phyloP scores from a whole-genome alignment of 2,329 filamentous ascomycete genomes.

The Exserohilum turcica region DNA sequence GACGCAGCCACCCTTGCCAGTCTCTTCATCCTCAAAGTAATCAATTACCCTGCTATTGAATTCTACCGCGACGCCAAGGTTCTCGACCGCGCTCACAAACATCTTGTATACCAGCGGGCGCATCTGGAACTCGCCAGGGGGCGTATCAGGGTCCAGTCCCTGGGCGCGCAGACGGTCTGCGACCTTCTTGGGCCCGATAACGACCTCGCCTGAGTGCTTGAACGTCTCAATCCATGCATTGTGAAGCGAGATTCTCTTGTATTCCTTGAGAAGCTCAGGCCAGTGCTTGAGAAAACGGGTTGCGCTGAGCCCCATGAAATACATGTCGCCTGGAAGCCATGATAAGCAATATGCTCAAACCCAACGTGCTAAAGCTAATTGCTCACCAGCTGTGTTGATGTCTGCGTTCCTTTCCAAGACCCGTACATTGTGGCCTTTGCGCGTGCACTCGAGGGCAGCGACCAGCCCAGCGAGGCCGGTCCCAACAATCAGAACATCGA shows the following conservation, averaged over 20 bases:
- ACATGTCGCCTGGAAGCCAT: conserved; percentile 59
- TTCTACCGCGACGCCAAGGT: conserved; percentile 51
- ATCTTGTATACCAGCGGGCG: conserved; percentile 61
- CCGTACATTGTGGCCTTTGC: conserved; percentile 49
- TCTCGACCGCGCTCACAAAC: conserved; percentile 58
- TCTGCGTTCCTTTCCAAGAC: conserved; percentile 52
- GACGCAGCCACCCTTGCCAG: conserved; percentile 43
- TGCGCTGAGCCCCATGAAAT: conserved; percentile 63
- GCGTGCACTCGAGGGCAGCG: conserved; percentile 47
- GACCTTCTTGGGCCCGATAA: conserved; percentile 56
- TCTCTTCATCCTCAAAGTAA: conserved; percentile 52
- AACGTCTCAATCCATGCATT: conserved; percentile 62
- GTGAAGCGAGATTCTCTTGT: conserved; percentile 58
- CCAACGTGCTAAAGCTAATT: conserved; percentile 8
- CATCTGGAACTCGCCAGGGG: conserved; percentile 62
- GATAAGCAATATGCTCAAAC: conserved; percentile 9
- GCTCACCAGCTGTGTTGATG: conserved; percentile 59
- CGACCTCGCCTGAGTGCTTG: conserved; percentile 58
- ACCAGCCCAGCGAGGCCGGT: conserved; percentile 48
- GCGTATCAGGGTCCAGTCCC: conserved; percentile 54
- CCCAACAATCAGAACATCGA: conserved; percentile 49
- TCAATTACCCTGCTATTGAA: conserved; percentile 52
- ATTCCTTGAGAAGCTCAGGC: conserved; percentile 59
- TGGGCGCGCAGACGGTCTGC: conserved; percentile 56
- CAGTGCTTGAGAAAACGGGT: conserved; percentile 62